Conservation (phyloP, 164 flowering plant species). For the Tetracentron sinense region DNA sequence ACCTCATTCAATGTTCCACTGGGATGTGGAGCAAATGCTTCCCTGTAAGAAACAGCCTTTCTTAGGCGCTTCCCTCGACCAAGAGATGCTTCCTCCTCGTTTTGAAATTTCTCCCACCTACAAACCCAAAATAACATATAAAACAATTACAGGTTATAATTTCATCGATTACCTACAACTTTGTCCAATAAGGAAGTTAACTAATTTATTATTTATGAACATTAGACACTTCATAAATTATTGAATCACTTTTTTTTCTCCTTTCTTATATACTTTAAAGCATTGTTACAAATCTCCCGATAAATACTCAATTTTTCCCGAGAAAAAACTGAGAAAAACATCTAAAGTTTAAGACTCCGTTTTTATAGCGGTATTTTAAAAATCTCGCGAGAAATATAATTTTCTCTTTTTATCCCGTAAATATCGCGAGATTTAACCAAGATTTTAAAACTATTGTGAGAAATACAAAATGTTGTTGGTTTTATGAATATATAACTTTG, state of each 20-base stretch:
- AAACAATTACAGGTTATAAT: not conserved
- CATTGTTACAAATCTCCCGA: too few species aligned
- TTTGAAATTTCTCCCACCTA: conserved; percentile 97
- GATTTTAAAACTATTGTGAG: too few species aligned
- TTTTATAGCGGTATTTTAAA: too few species aligned
- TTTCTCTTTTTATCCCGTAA: too few species aligned
- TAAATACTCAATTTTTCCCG: too few species aligned
- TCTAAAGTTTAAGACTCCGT: too few species aligned
- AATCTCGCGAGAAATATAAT: too few species aligned
- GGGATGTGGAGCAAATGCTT: conserved; percentile 67
- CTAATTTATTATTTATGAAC: not conserved
- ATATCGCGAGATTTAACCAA: too few species aligned
- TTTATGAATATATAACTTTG: too few species aligned
- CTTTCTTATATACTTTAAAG: too few species aligned
- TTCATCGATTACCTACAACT: not conserved
- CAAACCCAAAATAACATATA: conserved; percentile 14
- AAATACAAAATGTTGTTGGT: too few species aligned
- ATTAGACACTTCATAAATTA: not conserved
- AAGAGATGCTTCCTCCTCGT: conserved; percentile 96
- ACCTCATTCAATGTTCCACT: conserved; percentile 72
- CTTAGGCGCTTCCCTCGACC: conserved; percentile 96
- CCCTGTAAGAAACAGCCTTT: conserved; percentile 92
- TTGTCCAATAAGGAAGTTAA: not conserved
- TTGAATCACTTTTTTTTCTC: not conserved
- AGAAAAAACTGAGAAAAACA: too few species aligned